phyloP scores from a whole-genome alignment of 2,329 filamentous ascomycete species.

The Aspergillus fischeri region DNA sequence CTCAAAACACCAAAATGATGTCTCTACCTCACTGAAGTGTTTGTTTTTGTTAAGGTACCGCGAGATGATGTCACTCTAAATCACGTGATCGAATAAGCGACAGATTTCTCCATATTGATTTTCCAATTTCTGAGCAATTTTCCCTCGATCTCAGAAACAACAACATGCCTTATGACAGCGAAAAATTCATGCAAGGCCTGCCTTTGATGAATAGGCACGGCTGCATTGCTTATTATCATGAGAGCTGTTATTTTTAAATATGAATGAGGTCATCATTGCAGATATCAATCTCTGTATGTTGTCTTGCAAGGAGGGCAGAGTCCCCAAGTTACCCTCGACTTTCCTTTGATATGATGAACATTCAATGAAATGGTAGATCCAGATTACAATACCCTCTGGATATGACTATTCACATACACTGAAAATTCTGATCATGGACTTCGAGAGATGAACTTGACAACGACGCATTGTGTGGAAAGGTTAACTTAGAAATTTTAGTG shows the following conservation, averaged over 20 bases:
- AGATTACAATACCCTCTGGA: slow-evolving; percentile 27
- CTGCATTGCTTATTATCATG: not conserved
- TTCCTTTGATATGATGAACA: slow-evolving; percentile 30
- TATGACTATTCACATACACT: slow-evolving; percentile 37
- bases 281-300: not conserved
- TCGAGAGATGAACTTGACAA: slow-evolving; percentile 7
- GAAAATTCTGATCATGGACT: slow-evolving; percentile 36
- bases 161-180: not conserved
- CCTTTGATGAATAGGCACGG: not conserved
- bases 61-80: not conserved
- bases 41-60: no score
- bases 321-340: slow-evolving; percentile 5
- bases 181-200: not conserved
- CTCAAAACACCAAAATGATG: not conserved
- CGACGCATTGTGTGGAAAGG: not conserved
- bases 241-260: not conserved
- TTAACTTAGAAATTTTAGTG: not conserved
- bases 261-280: not conserved
- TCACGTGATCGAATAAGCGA: not conserved
- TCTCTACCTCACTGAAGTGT: no score
- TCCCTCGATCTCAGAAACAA: not conserved
- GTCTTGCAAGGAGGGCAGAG: not conserved
- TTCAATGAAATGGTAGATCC: slow-evolving; percentile 30
- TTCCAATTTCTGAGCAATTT: not conserved
- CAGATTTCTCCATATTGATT: not conserved